phyloP scores from a whole-genome alignment of 106 monocot species.

The Dioscorea dumetorum region DNA sequence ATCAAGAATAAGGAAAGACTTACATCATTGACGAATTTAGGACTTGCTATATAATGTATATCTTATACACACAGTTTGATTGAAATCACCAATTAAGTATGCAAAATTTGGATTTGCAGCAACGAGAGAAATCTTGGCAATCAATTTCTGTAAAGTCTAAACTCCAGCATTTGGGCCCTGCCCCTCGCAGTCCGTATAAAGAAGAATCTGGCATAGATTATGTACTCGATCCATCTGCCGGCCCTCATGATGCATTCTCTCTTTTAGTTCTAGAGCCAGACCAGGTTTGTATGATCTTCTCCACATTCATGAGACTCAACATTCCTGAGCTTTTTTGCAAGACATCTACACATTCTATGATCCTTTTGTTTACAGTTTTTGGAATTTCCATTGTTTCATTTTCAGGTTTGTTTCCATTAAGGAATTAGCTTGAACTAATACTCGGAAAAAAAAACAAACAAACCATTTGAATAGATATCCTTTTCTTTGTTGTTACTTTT shows the following conservation, averaged over 20 bases:
- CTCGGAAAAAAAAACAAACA: background rate
- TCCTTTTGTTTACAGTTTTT: background rate
- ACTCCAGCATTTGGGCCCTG: conserved; percentile 65
- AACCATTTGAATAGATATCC: background rate
- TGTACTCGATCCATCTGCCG: conserved; percentile 54
- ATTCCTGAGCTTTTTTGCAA: background rate
- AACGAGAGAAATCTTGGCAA: conserved; percentile 89
- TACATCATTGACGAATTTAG: background rate
- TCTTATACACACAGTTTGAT: background rate
- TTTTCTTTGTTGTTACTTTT: background rate
- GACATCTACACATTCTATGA: background rate
- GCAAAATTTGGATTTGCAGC: conserved; percentile 25
- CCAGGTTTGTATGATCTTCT: conserved; percentile 36
- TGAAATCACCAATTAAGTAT: conserved; percentile 1
- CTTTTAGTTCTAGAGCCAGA: conserved; percentile 81
- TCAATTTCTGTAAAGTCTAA: conserved; percentile 74
- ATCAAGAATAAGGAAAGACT: background rate
- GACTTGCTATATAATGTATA: background rate
- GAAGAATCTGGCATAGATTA: conserved; percentile 24
- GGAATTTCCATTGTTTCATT: background rate
- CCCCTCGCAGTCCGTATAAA: conserved; percentile 62
- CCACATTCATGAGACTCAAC: background rate
- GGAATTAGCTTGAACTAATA: background rate
- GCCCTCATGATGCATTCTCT: conserved; percentile 81
- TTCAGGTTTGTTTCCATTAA: background rate